Conservation (phyloP, 2,329 filamentous ascomycete species). For the Chalaropsis thielavioides region DNA sequence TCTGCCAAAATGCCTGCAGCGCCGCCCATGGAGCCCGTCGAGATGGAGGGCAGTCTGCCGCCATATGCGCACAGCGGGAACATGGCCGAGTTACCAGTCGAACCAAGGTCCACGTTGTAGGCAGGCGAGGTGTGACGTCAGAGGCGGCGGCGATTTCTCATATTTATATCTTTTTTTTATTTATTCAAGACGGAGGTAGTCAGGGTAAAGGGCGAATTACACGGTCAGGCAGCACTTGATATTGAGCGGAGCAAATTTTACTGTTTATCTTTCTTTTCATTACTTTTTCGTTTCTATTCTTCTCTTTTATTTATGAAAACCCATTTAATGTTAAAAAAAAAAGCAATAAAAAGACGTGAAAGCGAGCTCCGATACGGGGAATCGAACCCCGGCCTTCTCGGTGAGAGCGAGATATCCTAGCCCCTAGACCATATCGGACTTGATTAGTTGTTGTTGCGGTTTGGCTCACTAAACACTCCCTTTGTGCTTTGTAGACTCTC, state of each 20-base stretch:
- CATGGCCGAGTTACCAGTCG: slow-evolving; percentile 13
- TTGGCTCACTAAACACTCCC: background rate
- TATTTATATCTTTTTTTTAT: slow-evolving; percentile 1
- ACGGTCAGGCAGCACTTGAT: slow-evolving; percentile 8
- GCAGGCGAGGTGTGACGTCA: background rate
- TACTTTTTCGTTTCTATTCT: background rate
- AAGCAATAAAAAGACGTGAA: background rate
- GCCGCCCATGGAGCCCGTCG: slow-evolving; percentile 17
- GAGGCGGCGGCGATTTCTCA: background rate
- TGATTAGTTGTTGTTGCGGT: background rate
- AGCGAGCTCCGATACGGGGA: slow-evolving; percentile 20
- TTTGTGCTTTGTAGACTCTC: background rate
- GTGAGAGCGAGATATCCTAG: slow-evolving; percentile 11
- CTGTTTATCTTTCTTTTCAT: background rate
- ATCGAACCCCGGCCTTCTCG: slow-evolving; percentile 20
- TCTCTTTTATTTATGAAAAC: background rate
- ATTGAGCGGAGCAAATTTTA: slow-evolving; percentile 7
- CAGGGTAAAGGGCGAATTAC: background rate
- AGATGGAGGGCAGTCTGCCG: slow-evolving; percentile 17
- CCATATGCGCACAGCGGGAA: slow-evolving; percentile 8
- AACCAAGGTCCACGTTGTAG: slow-evolving; percentile 11
- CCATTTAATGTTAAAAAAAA: too few species aligned
- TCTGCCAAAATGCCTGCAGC: slow-evolving; percentile 14
- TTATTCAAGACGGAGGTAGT: slow-evolving; percentile 1
- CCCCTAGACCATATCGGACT: slow-evolving; percentile 10